Base-by-base conservation (phyloP, 495 filamentous ascomycete species). In the Lindgomyces ingoldianus region DNA sequence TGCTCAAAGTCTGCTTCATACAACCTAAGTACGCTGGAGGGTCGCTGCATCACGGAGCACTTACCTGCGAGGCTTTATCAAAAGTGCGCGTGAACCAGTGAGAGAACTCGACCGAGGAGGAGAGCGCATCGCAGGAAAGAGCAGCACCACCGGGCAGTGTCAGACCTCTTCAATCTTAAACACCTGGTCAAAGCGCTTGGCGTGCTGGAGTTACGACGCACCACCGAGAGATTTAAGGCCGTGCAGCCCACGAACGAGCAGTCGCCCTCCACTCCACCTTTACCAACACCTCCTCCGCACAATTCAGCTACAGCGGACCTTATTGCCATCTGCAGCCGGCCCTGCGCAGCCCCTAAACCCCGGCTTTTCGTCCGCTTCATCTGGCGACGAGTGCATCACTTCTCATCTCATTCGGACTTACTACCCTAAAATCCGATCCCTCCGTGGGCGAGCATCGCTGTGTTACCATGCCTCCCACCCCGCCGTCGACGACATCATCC, bases 401-500 rank as follows among this genome's bases (percentile, higher is more conserved):
- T 44, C n/a, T 18, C 30, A 24, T 51, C 49, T 14, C 44, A 24
- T 27, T 12, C 68, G 68, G 68, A 70, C 41, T 70, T 70, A 66
- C 27, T 53, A n/a, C 30, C 48, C 48, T 69, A 65, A 70, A 70
- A 27, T 55, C 67, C 67, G 67, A 53, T 62, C 57, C 6, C 57
- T 59, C 67, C 61, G 61, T 50, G 18, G n/a, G n/a, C 36, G 30
- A 52, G 33, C 24, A 3, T 4, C 14, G 2, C 45, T n/a, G 4
- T 33, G 30, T 29, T 30, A 73, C 65, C 65, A 93, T 96, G 93
- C 86, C 89, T 56, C 92, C 93, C 39, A 96, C 93, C 60, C 93
- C 94, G 58, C 89, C 91, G n/a, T 97, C 93, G 26, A 88, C 90
- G 56, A 86, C 85, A 11, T 87, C 89, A 0, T 92, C 91, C 14